Evolutionary conservation across 495 filamentous ascomycete genomes (phyloP).

Genomic region (Aspergillus sparsus): DNA sequence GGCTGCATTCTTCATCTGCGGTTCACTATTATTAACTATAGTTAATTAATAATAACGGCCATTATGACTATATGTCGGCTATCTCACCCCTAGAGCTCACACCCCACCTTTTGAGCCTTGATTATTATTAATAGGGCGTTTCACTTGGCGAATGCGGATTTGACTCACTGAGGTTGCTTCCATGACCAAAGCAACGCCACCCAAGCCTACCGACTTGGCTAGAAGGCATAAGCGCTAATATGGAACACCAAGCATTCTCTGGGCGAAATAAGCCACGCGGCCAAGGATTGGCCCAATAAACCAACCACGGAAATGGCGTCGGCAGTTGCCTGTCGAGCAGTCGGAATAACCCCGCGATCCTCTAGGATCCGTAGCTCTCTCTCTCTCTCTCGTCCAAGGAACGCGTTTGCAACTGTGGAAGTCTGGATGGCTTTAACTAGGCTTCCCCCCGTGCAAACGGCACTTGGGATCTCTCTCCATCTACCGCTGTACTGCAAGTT

Average conservation of each 20-base stretch:
- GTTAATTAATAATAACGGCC: too few species aligned
- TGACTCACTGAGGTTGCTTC: background rate
- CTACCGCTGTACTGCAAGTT: background rate
- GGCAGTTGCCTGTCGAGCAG: slow-evolving; percentile 5
- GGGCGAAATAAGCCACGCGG: background rate
- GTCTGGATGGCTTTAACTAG: background rate
- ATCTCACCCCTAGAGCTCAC: too few species aligned
- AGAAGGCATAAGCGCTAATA: background rate
- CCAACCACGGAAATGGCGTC: slow-evolving; percentile 1
- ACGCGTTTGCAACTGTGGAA: background rate
- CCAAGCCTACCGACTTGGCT: slow-evolving; percentile 1
- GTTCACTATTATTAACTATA: too few species aligned
- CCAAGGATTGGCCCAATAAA: background rate
- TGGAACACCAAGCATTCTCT: background rate
- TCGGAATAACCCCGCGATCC: slow-evolving; percentile 9
- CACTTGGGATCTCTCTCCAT: background rate
- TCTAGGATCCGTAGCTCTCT: background rate
- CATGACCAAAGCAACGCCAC: background rate
- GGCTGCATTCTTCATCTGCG: too few species aligned
- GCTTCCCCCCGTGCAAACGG: background rate
- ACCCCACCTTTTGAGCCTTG: too few species aligned
- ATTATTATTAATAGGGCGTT: too few species aligned
- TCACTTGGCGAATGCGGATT: background rate
- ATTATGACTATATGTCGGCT: too few species aligned
- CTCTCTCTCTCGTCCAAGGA: too few species aligned